Percentiles rank a stretch among this genome's conserved stretches.
Evolutionary conservation across 129 eudicot species (phyloP).

Genomic region (Flaveria linearis): DNA sequence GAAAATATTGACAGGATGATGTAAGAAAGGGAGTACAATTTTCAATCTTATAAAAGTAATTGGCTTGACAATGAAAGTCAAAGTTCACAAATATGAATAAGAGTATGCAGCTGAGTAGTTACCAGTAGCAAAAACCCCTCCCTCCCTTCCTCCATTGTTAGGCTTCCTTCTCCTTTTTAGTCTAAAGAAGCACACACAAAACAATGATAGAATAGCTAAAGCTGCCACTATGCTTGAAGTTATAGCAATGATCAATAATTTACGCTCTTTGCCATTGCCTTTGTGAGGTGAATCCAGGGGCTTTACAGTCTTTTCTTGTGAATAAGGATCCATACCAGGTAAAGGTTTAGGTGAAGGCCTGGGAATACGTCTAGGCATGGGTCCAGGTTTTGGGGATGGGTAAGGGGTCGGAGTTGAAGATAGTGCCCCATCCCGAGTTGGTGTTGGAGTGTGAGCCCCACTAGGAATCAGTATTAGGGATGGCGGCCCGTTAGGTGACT

Average conservation of each 20-base stretch:
- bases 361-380: constrained; percentile 7
- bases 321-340: background rate
- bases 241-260: constrained; percentile 34
- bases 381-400: constrained; percentile 16
- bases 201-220: constrained; percentile 30
- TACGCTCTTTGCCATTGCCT: constrained; percentile 29
- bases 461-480: background rate
- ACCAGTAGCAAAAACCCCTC: constrained; percentile 27
- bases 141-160: constrained; percentile 17
- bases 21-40: background rate
- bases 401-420: constrained; percentile 15
- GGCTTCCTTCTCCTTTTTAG: constrained; percentile 21
- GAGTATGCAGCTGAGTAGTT: constrained; percentile 15
- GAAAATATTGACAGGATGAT: background rate
- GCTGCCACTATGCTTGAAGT: constrained; percentile 37
- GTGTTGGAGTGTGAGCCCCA: background rate
- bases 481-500: background rate
- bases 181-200: constrained; percentile 29
- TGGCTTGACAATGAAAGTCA: background rate
- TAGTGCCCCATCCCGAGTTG: background rate
- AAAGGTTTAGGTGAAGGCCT: constrained; percentile 8
- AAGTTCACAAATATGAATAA: constrained; percentile 4
- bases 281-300: background rate
- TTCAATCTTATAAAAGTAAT: background rate
- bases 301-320: constrained; percentile 19